Evolutionary conservation across 192 early-diverging fungal genomes (phyloP).

Genomic region (Gaertneriomyces semiglobifer): DNA sequence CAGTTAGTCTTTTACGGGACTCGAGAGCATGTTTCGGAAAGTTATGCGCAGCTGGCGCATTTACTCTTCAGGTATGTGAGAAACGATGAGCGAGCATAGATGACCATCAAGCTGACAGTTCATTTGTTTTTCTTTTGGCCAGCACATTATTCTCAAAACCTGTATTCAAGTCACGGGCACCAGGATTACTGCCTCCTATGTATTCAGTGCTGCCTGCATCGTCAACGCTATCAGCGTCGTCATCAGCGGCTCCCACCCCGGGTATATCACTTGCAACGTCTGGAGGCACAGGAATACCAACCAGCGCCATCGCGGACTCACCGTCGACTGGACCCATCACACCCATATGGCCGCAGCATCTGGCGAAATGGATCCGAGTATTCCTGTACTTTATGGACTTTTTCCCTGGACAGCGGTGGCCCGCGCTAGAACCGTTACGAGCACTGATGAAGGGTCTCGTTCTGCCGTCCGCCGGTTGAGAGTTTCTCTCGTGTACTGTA

Average conservation of each 20-base stretch:
- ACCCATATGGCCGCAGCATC: background rate
- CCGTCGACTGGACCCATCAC: background rate
- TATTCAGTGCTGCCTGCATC: too few relatives aligned
- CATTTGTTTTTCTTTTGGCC: background rate
- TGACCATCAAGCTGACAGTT: background rate
- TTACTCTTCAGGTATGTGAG: slow-evolving; percentile 60
- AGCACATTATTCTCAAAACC: slow-evolving; percentile 47
- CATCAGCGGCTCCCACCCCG: slow-evolving; percentile 8
- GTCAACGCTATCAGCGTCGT: too few relatives aligned
- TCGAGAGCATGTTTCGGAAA: slow-evolving; percentile 66
- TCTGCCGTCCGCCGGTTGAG: too few relatives aligned
- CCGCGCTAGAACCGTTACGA: slow-evolving; percentile 34
- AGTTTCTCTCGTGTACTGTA: too few relatives aligned
- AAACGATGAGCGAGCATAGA: background rate
- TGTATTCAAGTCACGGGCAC: slow-evolving; percentile 52
- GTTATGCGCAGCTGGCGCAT: slow-evolving; percentile 64
- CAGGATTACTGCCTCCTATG: slow-evolving; percentile 17
- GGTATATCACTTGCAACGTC: slow-evolving; percentile 31
- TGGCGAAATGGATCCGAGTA: slow-evolving; percentile 6
- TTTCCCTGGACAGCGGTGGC: slow-evolving; percentile 36
- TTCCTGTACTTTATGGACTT: slow-evolving; percentile 44
- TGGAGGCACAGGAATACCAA: slow-evolving; percentile 52
- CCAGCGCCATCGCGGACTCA: background rate
- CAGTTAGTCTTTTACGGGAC: slow-evolving; percentile 75
- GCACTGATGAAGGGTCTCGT: slow-evolving; percentile 10